Percentiles rank a stretch among this genome's conserved stretches.
Conservation (phyloP, 192 early-diverging fungal genomes). For the Mortierella alpina region DNA sequence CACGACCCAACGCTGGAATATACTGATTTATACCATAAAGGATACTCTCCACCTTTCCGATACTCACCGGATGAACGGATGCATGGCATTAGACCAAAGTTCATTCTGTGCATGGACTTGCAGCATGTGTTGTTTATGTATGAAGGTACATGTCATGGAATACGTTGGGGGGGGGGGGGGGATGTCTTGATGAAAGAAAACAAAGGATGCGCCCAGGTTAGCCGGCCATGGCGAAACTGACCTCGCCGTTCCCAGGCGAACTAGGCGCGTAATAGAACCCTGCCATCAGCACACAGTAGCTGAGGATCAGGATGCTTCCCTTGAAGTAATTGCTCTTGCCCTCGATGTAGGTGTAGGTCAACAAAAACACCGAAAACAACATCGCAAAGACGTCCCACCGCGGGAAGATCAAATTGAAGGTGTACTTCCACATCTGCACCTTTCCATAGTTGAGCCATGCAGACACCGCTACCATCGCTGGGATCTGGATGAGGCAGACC, state of each 20-base stretch:
- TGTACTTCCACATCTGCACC: constrained; percentile 33
- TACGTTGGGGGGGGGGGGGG: too few species aligned
- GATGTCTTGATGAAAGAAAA: not conserved
- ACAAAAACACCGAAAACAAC: constrained; percentile 71
- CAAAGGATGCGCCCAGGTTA: not conserved
- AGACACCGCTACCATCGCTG: constrained; percentile 89
- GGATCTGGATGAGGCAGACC: constrained; percentile 95
- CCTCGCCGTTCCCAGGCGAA: constrained; percentile 43
- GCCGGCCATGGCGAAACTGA: constrained; percentile 17
- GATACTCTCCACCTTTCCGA: too few species aligned
- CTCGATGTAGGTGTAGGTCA: constrained; percentile 95
- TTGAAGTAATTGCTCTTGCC: constrained; percentile 98
- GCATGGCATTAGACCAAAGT: too few species aligned
- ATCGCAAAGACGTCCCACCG: constrained; percentile 59
- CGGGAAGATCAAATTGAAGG: constrained; percentile 57
- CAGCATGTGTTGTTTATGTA: too few species aligned
- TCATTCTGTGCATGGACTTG: too few species aligned
- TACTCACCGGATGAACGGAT: too few species aligned
- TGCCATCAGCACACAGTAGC: constrained; percentile 84
- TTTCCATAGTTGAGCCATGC: constrained; percentile 63
- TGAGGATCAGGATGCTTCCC: constrained; percentile 87
- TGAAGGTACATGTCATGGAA: too few species aligned
- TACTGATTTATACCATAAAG: too few species aligned
- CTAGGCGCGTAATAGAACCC: constrained; percentile 81
- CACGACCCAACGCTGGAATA: too few species aligned